Percentiles rank a stretch among this genome's conserved stretches.
Evolutionary conservation across 2,329 filamentous ascomycete genomes (phyloP).

Genomic region (Sarocladiaceae sp.): DNA sequence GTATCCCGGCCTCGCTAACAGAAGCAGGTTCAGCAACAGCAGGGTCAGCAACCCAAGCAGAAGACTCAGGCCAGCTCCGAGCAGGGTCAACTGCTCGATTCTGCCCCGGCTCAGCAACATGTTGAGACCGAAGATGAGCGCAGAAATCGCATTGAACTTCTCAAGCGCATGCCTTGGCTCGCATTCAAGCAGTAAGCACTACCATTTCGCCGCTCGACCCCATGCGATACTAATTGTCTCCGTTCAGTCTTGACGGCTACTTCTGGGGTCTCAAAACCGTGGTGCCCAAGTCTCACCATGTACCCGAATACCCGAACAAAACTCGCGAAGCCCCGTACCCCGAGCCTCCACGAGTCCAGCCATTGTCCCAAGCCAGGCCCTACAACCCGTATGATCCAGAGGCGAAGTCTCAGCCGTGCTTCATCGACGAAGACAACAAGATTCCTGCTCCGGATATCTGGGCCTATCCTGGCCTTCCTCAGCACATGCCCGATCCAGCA

Average conservation of each 20-base stretch:
- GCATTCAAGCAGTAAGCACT: constrained; percentile 30
- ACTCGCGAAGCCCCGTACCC: constrained; percentile 26
- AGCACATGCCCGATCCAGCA: constrained; percentile 70
- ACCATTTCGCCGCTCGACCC: background rate
- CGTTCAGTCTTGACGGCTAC: constrained; percentile 68
- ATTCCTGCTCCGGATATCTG: constrained; percentile 56
- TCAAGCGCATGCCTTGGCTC: constrained; percentile 33
- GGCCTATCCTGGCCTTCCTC: constrained; percentile 63
- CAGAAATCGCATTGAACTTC: constrained; percentile 16
- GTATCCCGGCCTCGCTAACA: too few species aligned
- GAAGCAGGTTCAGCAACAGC: background rate
- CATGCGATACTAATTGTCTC: background rate
- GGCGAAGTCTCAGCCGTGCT: constrained; percentile 49
- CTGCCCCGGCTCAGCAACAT: constrained; percentile 22
- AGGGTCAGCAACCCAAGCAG: constrained; percentile 6
- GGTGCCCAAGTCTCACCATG: constrained; percentile 55
- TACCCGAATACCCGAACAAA: constrained; percentile 64
- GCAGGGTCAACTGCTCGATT: constrained; percentile 18
- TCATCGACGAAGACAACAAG: constrained; percentile 52
- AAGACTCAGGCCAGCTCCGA: constrained; percentile 19
- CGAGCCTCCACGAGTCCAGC: constrained; percentile 20
- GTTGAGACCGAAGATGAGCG: constrained; percentile 13
- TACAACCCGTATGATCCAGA: constrained; percentile 66
- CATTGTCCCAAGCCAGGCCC: constrained; percentile 37
- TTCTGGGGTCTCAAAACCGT: constrained; percentile 71